Conservation (phyloP, 1,139 yeast genomes). For the Petasospora rhodanensis region DNA sequence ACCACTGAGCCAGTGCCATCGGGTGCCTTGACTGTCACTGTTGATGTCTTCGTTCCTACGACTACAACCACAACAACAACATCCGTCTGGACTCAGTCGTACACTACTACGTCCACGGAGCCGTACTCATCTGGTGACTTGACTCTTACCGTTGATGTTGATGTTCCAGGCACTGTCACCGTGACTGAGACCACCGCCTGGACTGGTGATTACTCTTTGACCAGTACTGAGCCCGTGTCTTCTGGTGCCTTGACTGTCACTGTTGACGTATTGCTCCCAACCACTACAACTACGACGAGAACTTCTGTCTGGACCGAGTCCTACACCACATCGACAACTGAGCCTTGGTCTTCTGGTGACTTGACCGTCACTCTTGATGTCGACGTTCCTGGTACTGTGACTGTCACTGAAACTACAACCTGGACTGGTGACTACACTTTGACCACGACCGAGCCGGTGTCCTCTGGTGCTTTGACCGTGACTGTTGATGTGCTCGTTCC, state of each 20-base stretch:
- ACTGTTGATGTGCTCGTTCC: constrained; percentile 9
- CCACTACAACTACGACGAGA: constrained; percentile 11
- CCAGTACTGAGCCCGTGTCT: no score
- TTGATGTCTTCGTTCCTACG: no score
- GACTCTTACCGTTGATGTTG: no score
- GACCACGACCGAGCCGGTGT: constrained; percentile 6
- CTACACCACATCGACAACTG: constrained; percentile 11
- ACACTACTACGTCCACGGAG: no score
- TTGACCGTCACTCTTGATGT: constrained; percentile 8
- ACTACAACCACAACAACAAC: no score
- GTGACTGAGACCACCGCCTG: no score
- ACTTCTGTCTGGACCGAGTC: constrained; percentile 3
- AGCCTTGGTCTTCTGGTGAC: constrained; percentile 6
- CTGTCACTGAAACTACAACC: constrained; percentile 1
- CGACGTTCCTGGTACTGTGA: constrained; percentile 15
- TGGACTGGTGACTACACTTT: constrained; percentile 4
- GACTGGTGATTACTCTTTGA: no score
- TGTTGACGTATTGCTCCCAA: constrained; percentile 7
- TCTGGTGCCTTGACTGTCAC: constrained; percentile 12
- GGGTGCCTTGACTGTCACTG: no score
- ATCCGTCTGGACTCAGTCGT: no score
- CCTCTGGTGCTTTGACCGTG: constrained; percentile 10
- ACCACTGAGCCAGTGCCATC: no score
- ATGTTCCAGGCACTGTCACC: no score
- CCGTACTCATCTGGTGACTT: no score